Evolutionary conservation across 495 filamentous ascomycete genomes (phyloP), one percentile per base, ranked within the genome.

Genomic region (Durotheca rogersii): DNA sequence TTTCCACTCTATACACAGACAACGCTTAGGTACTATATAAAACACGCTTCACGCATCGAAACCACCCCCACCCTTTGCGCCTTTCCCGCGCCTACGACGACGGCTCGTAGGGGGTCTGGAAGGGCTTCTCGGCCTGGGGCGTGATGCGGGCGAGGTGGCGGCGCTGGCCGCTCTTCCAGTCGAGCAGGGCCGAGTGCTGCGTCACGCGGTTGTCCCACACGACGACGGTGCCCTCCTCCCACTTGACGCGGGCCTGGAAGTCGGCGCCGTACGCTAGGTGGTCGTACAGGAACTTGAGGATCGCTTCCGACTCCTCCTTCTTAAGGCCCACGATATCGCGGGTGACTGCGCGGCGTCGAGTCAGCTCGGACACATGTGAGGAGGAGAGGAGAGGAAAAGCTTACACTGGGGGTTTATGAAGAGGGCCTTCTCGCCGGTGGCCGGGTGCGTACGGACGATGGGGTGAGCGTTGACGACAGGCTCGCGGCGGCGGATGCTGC

Each of bases 191-290:
- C n/a, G 84, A 83, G 67, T 93, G 88, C 41, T 80, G 76, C 9
- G 88, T 89, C 3, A 90, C 83, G 11, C 88, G 79, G 67, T 94
- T 92, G 62, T 95, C 90, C 83, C 90, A 95, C 7, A 95, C 85
- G 6, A 95, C 87, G 17, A 95, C 90, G 2, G 88, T 93, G 29
- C 81, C 79, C 7, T 82, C 78, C 54, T 86, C 80, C 89, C 89
- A 95, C 55, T 85, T 83, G 38, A 96, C 82, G n/a, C 91, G 76
- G 6, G 81, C 84, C 59, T 96, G 91, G 76, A 93, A 91, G 70
- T 95, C 90, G 57, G 85, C 82, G 11, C 90, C 87, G 17, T 76
- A 82, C 3, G 85, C 81, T 30, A 94, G 83, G 62, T 95, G 90
- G 65, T 92, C 83, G 72, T 88, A 93, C 7, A 96, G 73, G 72